Evolutionary conservation across 805 yeast species (phyloP), one percentile per base, ranked within the genome.

Genomic region (Yarrowia sp.): DNA sequence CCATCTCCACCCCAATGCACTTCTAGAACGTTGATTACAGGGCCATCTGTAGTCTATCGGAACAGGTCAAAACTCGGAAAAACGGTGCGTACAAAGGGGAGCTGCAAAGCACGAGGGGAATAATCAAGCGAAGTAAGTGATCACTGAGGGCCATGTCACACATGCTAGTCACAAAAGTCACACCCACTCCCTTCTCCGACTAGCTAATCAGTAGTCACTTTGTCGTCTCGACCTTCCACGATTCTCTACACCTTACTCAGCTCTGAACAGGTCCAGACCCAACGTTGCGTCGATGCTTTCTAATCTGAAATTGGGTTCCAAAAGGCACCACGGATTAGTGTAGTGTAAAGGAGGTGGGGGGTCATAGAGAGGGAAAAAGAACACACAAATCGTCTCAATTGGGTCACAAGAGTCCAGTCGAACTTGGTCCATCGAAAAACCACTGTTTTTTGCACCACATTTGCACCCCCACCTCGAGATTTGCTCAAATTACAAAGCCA

Each of bases 271-370:
- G 61, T 55, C 61, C 36, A 24, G 61, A 55, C 61, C 61, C 61
- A 39, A 39, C 58, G 61, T 55, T 55, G 61, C 46, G 46, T 55
- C 46, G 36, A 55, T 55, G 61, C 61, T 55, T 55, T 55, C 61
- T 55, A 55, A 55, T 55, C 61, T 39, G 61, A 55, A 39, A 4
- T 55, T 39, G 61, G 30, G 61, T 55, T 55, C 14, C 39, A 12
- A 12, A 13, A 19, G 43, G 30, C 42, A 15, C 13, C 4, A n/a
- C 14, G 9, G 15, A 33, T 33, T 4, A 20, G 15, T 14, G 8
- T 17, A 14, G 15, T 46, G 9, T 12, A 17, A 6, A 34, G 6
- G 4, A 19, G 3, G 3, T 5, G 12, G 10, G 34, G 13, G 15
- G 10, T 14, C 12, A 10, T 9, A 24, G 15, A 24, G 36, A 12